Conservation (phyloP, 768 basidiomycete genomes). For the Podaxis carcinomalis region DNA sequence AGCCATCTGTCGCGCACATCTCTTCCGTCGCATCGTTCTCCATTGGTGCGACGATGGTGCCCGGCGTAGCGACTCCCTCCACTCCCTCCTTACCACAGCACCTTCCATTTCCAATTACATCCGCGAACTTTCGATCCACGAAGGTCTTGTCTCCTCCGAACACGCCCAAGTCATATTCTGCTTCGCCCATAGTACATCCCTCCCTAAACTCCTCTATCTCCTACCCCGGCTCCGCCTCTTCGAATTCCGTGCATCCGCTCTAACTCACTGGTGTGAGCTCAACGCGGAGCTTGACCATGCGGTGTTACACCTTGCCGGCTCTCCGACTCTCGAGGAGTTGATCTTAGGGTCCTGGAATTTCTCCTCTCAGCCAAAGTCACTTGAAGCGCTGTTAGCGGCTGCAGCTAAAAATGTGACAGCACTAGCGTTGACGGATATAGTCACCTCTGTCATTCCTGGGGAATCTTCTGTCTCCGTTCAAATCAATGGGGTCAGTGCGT, state of each 20-base stretch:
- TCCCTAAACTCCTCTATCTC: constrained; percentile 7
- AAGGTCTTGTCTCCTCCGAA: constrained; percentile 6
- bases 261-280: constrained; percentile 11
- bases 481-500: not conserved
- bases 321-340: constrained; percentile 1
- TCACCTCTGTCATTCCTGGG: not conserved
- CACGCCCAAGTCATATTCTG: constrained; percentile 5
- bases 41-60: constrained; percentile 10
- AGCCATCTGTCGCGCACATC: constrained; percentile 2
- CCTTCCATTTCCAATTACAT: constrained; percentile 5
- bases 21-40: constrained; percentile 10
- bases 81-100: not conserved
- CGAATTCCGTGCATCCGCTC: constrained; percentile 7
- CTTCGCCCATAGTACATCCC: not conserved
- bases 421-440: constrained; percentile 8
- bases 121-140: constrained; percentile 8
- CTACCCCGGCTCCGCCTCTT: constrained; percentile 5
- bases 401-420: not conserved
- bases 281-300: constrained; percentile 5
- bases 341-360: constrained; percentile 11
- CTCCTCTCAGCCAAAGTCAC: constrained; percentile 5
- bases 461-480: not conserved
- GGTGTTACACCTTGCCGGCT: not conserved
- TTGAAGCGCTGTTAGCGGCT: not conserved
- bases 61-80: not conserved